phyloP scores from a whole-genome alignment of 148 eudicot genomes.

The Dianthus caryophyllus region DNA sequence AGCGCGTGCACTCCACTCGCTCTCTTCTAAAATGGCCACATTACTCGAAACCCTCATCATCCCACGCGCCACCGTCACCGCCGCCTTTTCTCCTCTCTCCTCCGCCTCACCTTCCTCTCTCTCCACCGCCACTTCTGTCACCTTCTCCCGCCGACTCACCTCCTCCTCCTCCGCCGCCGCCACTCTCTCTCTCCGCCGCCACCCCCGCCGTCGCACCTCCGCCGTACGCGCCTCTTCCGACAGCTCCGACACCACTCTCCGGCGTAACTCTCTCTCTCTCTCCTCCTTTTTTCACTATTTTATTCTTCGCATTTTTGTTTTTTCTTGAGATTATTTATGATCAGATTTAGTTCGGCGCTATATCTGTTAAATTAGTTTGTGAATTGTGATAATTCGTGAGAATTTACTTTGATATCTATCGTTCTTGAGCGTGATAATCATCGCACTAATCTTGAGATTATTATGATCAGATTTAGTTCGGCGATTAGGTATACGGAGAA shows the following conservation, averaged over 20 bases:
- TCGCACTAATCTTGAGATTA: too few species aligned
- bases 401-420: too few species aligned
- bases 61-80: constrained; percentile 47
- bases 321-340: too few species aligned
- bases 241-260: constrained; percentile 61
- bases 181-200: constrained; percentile 21
- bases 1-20: constrained; percentile 8
- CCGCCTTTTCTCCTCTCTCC: constrained; percentile 28
- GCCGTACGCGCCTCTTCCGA: constrained; percentile 55
- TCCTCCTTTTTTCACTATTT: neutral
- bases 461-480: too few species aligned
- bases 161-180: constrained; percentile 20
- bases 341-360: too few species aligned
- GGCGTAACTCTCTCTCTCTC: constrained; percentile 33
- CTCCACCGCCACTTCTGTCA: constrained; percentile 26
- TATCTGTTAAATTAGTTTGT: too few species aligned
- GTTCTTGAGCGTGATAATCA: too few species aligned
- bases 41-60: constrained; percentile 48
- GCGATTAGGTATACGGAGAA: too few species aligned
- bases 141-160: constrained; percentile 35
- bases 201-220: neutral
- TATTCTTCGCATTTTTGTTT: too few species aligned
- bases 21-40: constrained; percentile 43
- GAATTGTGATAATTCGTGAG: too few species aligned
- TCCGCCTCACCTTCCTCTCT: constrained; percentile 26